phyloP scores from a whole-genome alignment of 768 basidiomycete species.

The Cystofilobasidium capitatum region DNA sequence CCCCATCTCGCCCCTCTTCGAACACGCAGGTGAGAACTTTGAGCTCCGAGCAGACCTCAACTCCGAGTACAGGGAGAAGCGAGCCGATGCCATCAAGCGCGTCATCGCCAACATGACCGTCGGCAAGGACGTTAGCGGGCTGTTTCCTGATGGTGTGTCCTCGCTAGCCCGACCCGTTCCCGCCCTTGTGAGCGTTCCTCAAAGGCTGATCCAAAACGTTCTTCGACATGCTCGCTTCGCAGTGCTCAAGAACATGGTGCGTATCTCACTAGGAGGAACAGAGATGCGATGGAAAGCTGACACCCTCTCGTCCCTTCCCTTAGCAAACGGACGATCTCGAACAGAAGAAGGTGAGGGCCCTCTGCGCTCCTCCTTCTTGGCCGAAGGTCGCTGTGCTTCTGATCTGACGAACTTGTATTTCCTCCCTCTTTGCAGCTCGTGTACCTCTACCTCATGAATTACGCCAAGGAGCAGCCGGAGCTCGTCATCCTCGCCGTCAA shows the following conservation, averaged over 20 bases:
- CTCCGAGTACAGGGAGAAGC: constrained; percentile 85
- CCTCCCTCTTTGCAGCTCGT: constrained; percentile 51
- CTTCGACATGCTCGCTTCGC: constrained; percentile 46
- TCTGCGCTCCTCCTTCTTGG: neutral
- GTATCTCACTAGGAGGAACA: neutral
- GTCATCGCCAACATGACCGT: constrained; percentile 99
- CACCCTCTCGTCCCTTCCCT: neutral
- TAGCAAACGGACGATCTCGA: constrained; percentile 96
- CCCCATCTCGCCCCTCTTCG: neutral
- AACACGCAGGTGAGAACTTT: constrained; percentile 69
- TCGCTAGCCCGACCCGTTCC: constrained; percentile 72
- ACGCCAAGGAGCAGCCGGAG: constrained; percentile 92
- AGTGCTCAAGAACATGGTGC: neutral
- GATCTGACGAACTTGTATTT: neutral
- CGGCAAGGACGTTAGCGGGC: constrained; percentile 90
- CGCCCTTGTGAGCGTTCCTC: neutral
- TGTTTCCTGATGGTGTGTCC: constrained; percentile 79
- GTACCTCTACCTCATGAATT: constrained; percentile 44
- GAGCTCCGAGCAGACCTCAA: constrained; percentile 95
- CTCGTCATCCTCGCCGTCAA: constrained; percentile 98
- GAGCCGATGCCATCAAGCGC: constrained; percentile 97
- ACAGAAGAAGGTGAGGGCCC: constrained; percentile 68
- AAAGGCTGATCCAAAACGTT: constrained; percentile 47
- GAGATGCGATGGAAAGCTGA: neutral
- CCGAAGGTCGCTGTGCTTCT: neutral